A percentile compares a stretch with the other conserved stretches of the same genome.
These are phyloP conservation scores for Cytospora paraplurivora DNA, from an alignment of 2,329 filamentous ascomycete species.

Conservation along the genomic window DNA sequence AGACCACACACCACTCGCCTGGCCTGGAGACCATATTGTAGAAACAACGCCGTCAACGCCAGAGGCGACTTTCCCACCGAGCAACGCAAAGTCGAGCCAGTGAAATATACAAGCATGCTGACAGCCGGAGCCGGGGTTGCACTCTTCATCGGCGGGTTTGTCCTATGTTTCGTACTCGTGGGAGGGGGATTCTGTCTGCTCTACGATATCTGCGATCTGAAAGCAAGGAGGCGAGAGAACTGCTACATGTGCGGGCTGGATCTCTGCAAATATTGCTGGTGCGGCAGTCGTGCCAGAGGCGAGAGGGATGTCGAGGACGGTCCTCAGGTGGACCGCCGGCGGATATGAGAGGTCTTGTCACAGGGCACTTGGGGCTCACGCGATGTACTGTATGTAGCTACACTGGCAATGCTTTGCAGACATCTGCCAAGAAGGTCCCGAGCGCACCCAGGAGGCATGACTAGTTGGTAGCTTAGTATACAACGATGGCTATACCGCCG, in stretches of 20 bases:
- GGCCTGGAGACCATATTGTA: too few species aligned
- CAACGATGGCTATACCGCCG: too few species aligned
- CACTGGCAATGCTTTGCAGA: too few species aligned
- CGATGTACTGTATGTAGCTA: too few species aligned
- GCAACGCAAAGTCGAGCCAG: background rate
- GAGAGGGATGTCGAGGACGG: background rate
- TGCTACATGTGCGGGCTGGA: conserved; percentile 22
- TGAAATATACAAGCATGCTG: background rate
- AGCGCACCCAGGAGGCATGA: too few species aligned
- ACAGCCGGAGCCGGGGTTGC: conserved; percentile 13
- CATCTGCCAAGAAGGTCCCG: too few species aligned
- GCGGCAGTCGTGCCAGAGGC: conserved; percentile 3
- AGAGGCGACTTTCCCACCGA: background rate
- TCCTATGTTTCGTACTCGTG: conserved; percentile 7
- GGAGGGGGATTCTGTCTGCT: background rate
- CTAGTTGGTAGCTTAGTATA: too few species aligned
- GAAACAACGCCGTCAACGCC: too few species aligned
- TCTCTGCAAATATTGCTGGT: conserved; percentile 13
- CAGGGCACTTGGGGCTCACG: too few species aligned
- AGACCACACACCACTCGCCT: too few species aligned
- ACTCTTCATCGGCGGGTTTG: conserved; percentile 20
- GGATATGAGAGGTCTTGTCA: too few species aligned
- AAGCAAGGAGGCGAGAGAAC: conserved; percentile 5
- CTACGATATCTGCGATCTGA: conserved; percentile 12
- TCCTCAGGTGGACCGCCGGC: background rate